Conservation (phyloP, 2,329 filamentous ascomycete genomes). For the Phoma sp. region DNA sequence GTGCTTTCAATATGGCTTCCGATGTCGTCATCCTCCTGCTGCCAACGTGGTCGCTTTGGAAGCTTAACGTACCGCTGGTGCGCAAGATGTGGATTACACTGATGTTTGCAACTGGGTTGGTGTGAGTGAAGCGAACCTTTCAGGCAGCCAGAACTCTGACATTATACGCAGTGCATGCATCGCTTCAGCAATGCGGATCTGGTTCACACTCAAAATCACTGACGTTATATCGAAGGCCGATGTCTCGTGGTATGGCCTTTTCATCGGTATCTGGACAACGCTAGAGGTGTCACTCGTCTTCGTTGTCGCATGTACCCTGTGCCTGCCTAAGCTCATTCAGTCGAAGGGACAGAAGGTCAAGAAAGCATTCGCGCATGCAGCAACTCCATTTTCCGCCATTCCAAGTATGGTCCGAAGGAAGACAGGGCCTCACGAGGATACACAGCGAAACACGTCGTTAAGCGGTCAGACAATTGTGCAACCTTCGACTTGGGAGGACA, state of each 20-base stretch:
- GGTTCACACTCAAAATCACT: slow-evolving; percentile 33
- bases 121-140: slow-evolving; percentile 22
- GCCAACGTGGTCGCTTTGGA: slow-evolving; percentile 30
- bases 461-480: not conserved
- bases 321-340: slow-evolving; percentile 33
- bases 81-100: slow-evolving; percentile 34
- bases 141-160: not conserved
- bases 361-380: slow-evolving; percentile 25
- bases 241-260: slow-evolving; percentile 35
- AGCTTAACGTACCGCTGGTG: slow-evolving; percentile 27
- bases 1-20: slow-evolving; percentile 34
- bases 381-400: slow-evolving; percentile 18
- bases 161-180: slow-evolving; percentile 26
- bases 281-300: slow-evolving; percentile 36
- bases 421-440: not conserved
- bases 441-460: not conserved
- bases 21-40: slow-evolving; percentile 36
- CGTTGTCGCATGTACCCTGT: slow-evolving; percentile 35
- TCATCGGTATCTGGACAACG: slow-evolving; percentile 36
- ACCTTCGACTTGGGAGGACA: slow-evolving; percentile 6
- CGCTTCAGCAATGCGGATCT: slow-evolving; percentile 36
- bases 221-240: slow-evolving; percentile 29
- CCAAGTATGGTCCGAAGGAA: slow-evolving; percentile 7
- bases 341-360: slow-evolving; percentile 27
- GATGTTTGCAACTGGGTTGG: slow-evolving; percentile 33